Evolutionary conservation across 768 basidiomycete species (phyloP).

Genomic region (Pisolithus tinctorius): DNA sequence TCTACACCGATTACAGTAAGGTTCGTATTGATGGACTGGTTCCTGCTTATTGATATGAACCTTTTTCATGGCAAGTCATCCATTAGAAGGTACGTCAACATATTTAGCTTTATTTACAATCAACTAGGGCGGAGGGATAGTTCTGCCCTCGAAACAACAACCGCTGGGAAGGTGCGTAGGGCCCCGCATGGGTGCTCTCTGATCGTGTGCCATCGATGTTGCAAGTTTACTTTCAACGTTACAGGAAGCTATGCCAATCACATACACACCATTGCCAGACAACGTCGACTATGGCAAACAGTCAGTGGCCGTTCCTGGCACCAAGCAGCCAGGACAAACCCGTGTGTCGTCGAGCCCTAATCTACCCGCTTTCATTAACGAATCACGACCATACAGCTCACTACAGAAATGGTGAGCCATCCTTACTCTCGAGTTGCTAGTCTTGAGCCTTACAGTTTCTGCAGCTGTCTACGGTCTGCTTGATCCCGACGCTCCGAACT

Average conservation of each 20-base stretch:
- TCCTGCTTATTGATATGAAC: no score
- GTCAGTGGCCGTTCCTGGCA: slow-evolving; percentile 65
- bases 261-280: slow-evolving; percentile 23
- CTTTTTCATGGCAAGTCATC: no score
- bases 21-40: no score
- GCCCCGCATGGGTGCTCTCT: no score
- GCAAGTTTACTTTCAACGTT: neutral
- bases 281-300: slow-evolving; percentile 52
- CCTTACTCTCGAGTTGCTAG: neutral
- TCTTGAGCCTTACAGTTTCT: neutral
- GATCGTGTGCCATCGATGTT: neutral
- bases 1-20: no score
- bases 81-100: no score
- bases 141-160: no score
- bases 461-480: slow-evolving; percentile 54
- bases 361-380: slow-evolving; percentile 6
- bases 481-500: slow-evolving; percentile 44
- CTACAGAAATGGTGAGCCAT: slow-evolving; percentile 57
- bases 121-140: no score
- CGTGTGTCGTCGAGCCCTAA: slow-evolving; percentile 36
- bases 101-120: no score
- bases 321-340: slow-evolving; percentile 73
- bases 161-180: no score
- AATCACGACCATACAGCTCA: slow-evolving; percentile 41
- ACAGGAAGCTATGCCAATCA: slow-evolving; percentile 9